Conservation (phyloP, 2,329 filamentous ascomycete species). For the Fusarium zealandicum region DNA sequence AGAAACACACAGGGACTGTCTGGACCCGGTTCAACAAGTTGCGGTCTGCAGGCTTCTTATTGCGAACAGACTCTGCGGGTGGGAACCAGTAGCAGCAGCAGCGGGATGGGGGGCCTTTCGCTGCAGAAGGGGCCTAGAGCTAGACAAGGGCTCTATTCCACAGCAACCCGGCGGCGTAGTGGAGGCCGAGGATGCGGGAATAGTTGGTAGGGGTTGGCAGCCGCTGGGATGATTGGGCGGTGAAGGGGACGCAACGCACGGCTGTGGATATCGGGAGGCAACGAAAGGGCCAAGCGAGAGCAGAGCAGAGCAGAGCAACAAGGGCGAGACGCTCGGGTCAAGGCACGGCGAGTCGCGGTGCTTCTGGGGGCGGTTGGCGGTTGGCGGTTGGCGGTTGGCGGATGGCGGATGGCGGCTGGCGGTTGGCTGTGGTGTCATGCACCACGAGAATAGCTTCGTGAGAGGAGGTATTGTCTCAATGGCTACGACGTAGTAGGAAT, state of each 20-base stretch:
- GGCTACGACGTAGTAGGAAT: neutral
- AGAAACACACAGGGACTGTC: conserved; percentile 28
- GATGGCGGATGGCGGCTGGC: too few species aligned
- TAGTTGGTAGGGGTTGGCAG: conserved; percentile 12
- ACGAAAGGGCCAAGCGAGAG: neutral
- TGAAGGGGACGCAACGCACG: conserved; percentile 28
- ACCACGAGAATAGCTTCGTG: conserved; percentile 36
- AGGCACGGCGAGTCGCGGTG: conserved; percentile 13
- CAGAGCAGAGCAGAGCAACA: too few species aligned
- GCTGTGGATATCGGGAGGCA: conserved; percentile 6
- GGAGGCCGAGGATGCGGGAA: conserved; percentile 19
- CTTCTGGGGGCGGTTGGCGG: too few species aligned
- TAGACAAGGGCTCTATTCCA: conserved; percentile 17
- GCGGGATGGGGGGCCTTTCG: neutral
- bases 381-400: too few species aligned
- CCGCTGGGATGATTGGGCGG: conserved; percentile 37
- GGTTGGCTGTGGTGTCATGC: conserved; percentile 38
- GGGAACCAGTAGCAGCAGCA: neutral
- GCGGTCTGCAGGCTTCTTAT: conserved; percentile 39
- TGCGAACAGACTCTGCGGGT: conserved; percentile 3
- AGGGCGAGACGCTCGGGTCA: conserved; percentile 6
- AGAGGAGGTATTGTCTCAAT: too few species aligned
- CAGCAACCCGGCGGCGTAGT: neutral
- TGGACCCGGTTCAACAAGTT: conserved; percentile 32
- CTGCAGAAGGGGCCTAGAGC: conserved; percentile 13